A percentile compares a stretch with the other conserved stretches of the same genome.
Conservation (phyloP, 306 rosid species). For the Cucurbita maxima region DNA sequence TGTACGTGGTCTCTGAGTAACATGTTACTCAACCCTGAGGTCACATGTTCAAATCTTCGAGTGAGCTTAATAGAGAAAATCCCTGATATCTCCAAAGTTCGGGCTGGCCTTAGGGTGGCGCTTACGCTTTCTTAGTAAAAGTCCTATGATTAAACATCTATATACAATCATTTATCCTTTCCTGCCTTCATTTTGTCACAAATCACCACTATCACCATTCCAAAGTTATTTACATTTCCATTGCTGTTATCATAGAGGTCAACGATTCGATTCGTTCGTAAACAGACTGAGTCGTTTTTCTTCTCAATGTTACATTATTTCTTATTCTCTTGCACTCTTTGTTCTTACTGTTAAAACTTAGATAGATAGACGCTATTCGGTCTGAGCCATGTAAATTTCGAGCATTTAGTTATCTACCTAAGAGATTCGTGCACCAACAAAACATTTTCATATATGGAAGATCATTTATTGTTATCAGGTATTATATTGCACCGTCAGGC, state of each 20-base stretch:
- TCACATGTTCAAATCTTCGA: not conserved
- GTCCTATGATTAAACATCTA: not conserved
- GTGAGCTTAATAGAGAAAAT: not conserved
- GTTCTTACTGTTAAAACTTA: not conserved
- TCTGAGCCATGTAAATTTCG: not conserved
- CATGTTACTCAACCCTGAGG: not conserved
- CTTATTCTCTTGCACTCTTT: not conserved
- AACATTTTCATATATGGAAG: not conserved
- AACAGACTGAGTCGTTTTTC: not conserved
- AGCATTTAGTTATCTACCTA: not conserved
- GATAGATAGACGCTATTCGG: not conserved
- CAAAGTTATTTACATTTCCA: not conserved
- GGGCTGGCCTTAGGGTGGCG: too few relatives aligned
- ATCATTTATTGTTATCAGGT: conserved; percentile 31
- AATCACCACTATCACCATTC: not conserved
- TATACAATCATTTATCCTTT: not conserved
- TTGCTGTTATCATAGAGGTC: not conserved
- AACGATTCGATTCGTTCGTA: not conserved
- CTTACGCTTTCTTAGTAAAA: not conserved
- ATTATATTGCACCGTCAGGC: conserved; percentile 73
- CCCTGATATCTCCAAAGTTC: not conserved
- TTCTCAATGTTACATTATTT: not conserved
- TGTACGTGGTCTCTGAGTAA: not conserved
- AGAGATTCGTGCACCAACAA: not conserved
- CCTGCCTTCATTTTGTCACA: not conserved